These are phyloP conservation scores for Cladosporium sp. DNA, from an alignment of 2,329 filamentous ascomycete genomes.

Conservation along the genomic window DNA sequence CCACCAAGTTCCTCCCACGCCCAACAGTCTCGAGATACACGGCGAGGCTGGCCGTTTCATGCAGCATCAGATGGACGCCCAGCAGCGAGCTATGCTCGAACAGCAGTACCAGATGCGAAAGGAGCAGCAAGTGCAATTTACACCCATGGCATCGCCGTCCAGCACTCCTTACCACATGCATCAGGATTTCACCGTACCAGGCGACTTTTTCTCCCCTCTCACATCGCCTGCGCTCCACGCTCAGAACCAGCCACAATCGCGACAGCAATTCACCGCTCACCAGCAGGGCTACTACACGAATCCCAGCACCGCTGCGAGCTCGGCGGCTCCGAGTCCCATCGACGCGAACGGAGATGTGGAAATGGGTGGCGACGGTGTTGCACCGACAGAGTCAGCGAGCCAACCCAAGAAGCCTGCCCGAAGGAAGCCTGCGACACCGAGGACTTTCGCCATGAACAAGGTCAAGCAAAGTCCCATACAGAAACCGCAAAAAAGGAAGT, in stretches of 20 bases:
- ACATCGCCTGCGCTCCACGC: constrained; percentile 77
- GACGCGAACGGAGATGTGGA: constrained; percentile 41
- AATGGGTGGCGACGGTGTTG: constrained; percentile 35
- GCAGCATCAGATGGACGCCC: constrained; percentile 47
- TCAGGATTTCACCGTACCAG: constrained; percentile 60
- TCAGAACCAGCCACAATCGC: constrained; percentile 49
- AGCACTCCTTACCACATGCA: constrained; percentile 65
- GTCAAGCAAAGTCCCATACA: constrained; percentile 70
- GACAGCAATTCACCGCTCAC: constrained; percentile 36
- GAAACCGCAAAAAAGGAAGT: constrained; percentile 56
- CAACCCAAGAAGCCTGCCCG: constrained; percentile 40
- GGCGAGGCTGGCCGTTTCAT: constrained; percentile 54
- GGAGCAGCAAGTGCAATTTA: constrained; percentile 48
- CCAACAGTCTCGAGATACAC: constrained; percentile 75
- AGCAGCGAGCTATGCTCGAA: constrained; percentile 62
- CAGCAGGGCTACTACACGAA: constrained; percentile 39
- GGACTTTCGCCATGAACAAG: constrained; percentile 33
- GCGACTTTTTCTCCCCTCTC: constrained; percentile 76
- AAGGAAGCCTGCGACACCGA: constrained; percentile 50
- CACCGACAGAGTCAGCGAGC: constrained; percentile 24
- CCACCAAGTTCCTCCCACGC: constrained; percentile 67
- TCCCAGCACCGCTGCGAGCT: constrained; percentile 52
- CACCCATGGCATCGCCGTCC: constrained; percentile 77
- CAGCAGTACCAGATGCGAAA: constrained; percentile 61
- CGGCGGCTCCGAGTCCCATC: constrained; percentile 47